Evolutionary conservation across 129 eudicot genomes (phyloP).

Genomic region (Saussurea involucrata): DNA sequence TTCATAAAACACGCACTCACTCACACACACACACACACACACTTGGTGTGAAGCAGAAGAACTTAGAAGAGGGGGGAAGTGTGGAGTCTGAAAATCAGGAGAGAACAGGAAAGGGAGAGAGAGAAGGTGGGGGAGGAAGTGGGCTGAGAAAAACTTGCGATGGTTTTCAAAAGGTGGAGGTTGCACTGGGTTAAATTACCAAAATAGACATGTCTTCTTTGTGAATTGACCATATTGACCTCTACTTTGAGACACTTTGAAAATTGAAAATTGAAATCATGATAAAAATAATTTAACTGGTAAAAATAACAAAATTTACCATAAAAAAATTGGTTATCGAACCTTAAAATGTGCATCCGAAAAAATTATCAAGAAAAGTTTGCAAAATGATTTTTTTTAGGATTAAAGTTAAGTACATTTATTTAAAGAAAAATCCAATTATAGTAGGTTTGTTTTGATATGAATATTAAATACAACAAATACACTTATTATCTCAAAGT

Average conservation of each 20-base stretch:
- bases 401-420: not conserved
- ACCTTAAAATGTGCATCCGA: not conserved
- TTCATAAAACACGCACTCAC: conserved; percentile 25
- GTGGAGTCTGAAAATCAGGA: conserved; percentile 20
- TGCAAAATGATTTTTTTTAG: not conserved
- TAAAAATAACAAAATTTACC: not conserved
- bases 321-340: too few species aligned
- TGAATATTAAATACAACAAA: not conserved
- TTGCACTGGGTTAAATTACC: conserved; percentile 2
- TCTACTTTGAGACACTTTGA: not conserved
- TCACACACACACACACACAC: conserved; percentile 3
- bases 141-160: conserved; percentile 8
- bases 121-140: conserved; percentile 3
- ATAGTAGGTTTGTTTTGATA: not conserved
- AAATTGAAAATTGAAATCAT: not conserved
- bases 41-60: conserved; percentile 12
- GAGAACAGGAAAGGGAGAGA: conserved; percentile 8
- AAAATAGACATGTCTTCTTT: conserved; percentile 6
- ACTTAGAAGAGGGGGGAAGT: conserved; percentile 4
- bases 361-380: not conserved
- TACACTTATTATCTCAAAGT: not conserved
- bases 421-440: not conserved
- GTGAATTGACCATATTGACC: not conserved
- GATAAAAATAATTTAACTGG: not conserved
- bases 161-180: conserved; percentile 22